These are phyloP conservation scores for Psilocybe subaeruginosa DNA, from an alignment of 768 basidiomycete genomes.

Conservation along the genomic window DNA sequence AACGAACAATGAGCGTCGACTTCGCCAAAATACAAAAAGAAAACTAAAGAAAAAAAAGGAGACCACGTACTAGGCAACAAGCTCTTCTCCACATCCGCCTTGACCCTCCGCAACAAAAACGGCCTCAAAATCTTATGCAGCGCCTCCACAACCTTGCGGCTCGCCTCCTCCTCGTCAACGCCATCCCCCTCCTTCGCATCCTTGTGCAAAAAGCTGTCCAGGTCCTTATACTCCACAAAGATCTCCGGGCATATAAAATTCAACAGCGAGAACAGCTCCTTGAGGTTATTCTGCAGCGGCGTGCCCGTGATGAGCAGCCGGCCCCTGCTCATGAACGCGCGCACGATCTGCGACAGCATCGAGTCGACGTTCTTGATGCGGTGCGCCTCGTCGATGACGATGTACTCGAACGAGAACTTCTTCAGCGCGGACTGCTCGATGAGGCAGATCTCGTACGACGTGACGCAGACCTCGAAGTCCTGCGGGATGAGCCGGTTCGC, in stretches of 20 bases:
- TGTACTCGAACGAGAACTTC: slow-evolving; percentile 97
- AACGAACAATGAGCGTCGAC: not conserved
- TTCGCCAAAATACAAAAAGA: not conserved
- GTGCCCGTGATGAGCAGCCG: slow-evolving; percentile 96
- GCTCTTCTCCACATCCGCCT: slow-evolving; percentile 96
- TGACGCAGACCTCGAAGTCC: slow-evolving; percentile 93
- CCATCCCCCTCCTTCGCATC: slow-evolving; percentile 60
- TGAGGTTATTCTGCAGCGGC: slow-evolving; percentile 94
- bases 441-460: slow-evolving; percentile 96
- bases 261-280: slow-evolving; percentile 89
- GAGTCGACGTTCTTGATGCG: slow-evolving; percentile 99
- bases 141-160: slow-evolving; percentile 94
- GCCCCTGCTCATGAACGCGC: slow-evolving; percentile 86
- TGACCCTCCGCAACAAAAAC: slow-evolving; percentile 92
- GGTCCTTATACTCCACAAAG: slow-evolving; percentile 87
- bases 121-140: slow-evolving; percentile 96
- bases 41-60: not conserved
- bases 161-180: slow-evolving; percentile 76
- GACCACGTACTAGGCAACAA: slow-evolving; percentile 74
- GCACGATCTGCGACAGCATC: slow-evolving; percentile 92
- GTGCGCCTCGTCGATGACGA: slow-evolving; percentile 97
- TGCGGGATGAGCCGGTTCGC: slow-evolving; percentile 77
- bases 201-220: slow-evolving; percentile 94
- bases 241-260: slow-evolving; percentile 99
- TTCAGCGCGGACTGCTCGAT: slow-evolving; percentile 92